These are phyloP conservation scores for Talaromyces verruculosus DNA, from an alignment of 2,329 filamentous ascomycete species.

Conservation along the genomic window DNA sequence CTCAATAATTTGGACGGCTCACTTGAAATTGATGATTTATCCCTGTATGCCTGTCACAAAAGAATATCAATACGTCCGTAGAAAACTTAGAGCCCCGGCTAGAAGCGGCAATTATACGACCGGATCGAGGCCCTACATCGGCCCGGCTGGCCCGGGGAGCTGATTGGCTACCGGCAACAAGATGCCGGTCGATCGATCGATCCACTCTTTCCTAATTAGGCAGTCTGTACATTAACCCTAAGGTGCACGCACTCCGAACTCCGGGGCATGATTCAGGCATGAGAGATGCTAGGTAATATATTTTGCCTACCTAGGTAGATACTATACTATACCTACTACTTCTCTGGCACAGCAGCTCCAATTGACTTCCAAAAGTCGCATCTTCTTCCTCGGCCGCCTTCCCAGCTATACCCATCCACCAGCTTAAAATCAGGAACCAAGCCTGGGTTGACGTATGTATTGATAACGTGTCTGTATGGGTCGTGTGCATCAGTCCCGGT, in stretches of 20 bases:
- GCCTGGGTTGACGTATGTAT: constrained; percentile 31
- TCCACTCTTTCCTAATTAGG: background rate
- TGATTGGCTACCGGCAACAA: constrained; percentile 19
- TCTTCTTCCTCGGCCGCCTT: constrained; percentile 47
- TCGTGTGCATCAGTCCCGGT: constrained; percentile 18
- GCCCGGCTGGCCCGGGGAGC: constrained; percentile 15
- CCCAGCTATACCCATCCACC: constrained; percentile 49
- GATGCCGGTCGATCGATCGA: constrained; percentile 14
- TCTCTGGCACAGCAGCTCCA: constrained; percentile 23
- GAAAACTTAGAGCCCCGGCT: background rate
- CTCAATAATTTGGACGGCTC: background rate
- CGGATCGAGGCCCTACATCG: constrained; percentile 14
- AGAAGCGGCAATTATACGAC: constrained; percentile 14
- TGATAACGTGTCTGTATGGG: constrained; percentile 26
- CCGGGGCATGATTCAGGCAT: too few species aligned
- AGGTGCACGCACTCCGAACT: background rate
- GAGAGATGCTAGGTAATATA: background rate
- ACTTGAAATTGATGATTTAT: background rate
- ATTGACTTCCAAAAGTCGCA: constrained; percentile 48
- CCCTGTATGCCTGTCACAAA: too few species aligned
- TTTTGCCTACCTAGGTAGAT: background rate
- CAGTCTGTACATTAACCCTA: background rate
- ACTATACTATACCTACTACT: constrained; percentile 1
- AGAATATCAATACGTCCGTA: too few species aligned
- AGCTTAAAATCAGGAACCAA: constrained; percentile 42